phyloP scores from a whole-genome alignment of 2,329 filamentous ascomycete species.

The Pseudocercospora fuligena region DNA sequence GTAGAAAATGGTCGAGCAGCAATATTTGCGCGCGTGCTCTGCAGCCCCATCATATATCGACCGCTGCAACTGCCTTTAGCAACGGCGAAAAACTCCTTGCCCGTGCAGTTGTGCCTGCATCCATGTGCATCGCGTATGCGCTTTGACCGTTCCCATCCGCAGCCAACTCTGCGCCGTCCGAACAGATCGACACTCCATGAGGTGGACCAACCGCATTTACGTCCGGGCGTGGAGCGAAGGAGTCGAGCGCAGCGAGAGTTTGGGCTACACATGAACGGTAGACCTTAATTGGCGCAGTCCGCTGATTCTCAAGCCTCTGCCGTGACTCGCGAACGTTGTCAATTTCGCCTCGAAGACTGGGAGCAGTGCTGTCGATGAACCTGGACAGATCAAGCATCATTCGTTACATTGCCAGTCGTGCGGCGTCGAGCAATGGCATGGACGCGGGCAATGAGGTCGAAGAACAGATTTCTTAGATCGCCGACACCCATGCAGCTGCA shows the following conservation, averaged over 20 bases:
- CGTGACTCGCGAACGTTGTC: background rate
- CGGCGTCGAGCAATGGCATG: background rate
- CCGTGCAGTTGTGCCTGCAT: constrained; percentile 7
- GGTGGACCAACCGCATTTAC: background rate
- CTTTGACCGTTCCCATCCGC: background rate
- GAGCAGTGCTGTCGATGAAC: constrained; percentile 3
- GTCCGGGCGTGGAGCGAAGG: constrained; percentile 5
- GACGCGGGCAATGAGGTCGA: background rate
- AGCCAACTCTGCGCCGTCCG: background rate
- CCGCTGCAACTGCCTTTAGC: background rate
- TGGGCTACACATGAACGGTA: background rate
- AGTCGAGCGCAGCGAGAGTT: constrained; percentile 1
- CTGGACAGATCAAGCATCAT: background rate
- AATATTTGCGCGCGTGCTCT: constrained; percentile 1
- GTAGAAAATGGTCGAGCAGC: background rate
- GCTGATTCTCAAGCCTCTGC: background rate
- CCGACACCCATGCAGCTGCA: background rate
- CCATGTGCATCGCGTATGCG: constrained; percentile 8
- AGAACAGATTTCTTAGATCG: background rate
- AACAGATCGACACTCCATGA: background rate
- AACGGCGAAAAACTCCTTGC: constrained; percentile 5
- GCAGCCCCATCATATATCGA: constrained; percentile 10
- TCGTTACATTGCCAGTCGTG: too few species aligned
- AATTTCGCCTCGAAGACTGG: background rate
- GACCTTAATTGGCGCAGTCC: background rate